Conservation (phyloP, 2,329 filamentous ascomycete genomes). For the Neonectria sp. region DNA sequence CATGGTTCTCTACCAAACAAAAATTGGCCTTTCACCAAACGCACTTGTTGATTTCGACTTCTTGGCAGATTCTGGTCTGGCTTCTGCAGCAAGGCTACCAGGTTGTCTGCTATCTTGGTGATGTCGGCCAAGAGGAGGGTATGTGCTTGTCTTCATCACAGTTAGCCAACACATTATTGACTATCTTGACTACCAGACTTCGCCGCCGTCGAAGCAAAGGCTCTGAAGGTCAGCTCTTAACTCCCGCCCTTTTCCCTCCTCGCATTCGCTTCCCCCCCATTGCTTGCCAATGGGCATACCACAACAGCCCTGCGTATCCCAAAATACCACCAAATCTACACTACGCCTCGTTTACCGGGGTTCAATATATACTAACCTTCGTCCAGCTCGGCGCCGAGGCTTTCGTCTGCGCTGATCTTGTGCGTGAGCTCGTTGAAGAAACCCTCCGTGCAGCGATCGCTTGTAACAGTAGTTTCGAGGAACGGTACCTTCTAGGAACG, state of each 20-base stretch:
- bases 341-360: too few relatives aligned
- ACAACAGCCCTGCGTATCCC: too few relatives aligned
- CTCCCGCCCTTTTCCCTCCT: neutral
- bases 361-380: neutral
- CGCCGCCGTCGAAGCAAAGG: neutral
- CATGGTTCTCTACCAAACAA: neutral
- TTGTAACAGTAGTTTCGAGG: neutral
- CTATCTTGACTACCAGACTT: neutral
- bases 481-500: slow-evolving; percentile 60
- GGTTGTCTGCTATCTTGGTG: neutral
- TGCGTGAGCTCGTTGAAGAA: neutral
- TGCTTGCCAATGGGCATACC: too few relatives aligned
- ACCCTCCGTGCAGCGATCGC: neutral
- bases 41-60: neutral
- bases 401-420: neutral
- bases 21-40: neutral
- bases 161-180: neutral
- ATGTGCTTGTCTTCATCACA: neutral
- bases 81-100: neutral
- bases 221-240: neutral
- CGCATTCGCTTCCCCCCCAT: neutral
- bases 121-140: neutral
- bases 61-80: neutral
- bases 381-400: neutral
- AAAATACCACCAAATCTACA: too few relatives aligned